Percentiles rank a stretch among this genome's conserved stretches.
Evolutionary conservation across 2,329 filamentous ascomycete genomes (phyloP).

Genomic region (Aspergillus caelatus): DNA sequence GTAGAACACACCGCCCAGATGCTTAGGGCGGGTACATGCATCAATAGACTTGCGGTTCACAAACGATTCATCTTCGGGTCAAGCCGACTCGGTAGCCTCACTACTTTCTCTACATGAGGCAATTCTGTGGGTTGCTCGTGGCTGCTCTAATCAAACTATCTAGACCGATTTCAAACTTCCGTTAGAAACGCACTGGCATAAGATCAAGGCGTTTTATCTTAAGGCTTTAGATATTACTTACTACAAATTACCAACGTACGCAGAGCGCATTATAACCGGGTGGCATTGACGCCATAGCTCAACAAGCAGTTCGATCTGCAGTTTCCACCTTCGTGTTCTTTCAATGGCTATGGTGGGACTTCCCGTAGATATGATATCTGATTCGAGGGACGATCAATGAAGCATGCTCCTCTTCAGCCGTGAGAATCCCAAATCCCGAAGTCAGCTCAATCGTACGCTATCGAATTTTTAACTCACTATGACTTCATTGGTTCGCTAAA

Average conservation of each 20-base stretch:
- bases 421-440: background rate
- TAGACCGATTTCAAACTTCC: background rate
- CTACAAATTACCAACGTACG: background rate
- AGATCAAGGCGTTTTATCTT: background rate
- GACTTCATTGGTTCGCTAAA: background rate
- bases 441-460: background rate
- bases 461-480: background rate
- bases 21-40: background rate
- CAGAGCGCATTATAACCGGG: background rate
- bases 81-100: background rate
- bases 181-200: background rate
- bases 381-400: background rate
- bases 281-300: background rate
- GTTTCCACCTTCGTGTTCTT: background rate
- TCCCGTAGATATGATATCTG: no score
- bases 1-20: background rate
- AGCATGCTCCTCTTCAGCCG: background rate
- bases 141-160: background rate
- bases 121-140: background rate
- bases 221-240: background rate
- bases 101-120: background rate
- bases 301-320: background rate
- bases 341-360: background rate
- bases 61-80: background rate
- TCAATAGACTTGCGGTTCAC: background rate